phyloP scores from a whole-genome alignment of 805 yeast genomes.

The Ogataea sp. region DNA sequence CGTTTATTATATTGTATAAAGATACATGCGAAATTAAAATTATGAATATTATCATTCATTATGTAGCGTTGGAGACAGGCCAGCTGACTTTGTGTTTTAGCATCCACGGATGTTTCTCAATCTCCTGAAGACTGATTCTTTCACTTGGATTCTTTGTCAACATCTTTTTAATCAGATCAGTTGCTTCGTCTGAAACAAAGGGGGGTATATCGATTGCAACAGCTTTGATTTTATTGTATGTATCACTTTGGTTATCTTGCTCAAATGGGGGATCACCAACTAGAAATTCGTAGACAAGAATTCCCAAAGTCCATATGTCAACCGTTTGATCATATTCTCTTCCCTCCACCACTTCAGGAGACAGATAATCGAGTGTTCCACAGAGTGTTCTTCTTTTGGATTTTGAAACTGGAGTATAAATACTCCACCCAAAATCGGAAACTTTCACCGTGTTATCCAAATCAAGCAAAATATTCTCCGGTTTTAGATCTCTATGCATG shows the following conservation, averaged over 20 bases:
- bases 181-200: slow-evolving; percentile 64
- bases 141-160: slow-evolving; percentile 62
- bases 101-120: slow-evolving; percentile 82
- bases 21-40: too few relatives aligned
- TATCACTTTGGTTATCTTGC: slow-evolving; percentile 66
- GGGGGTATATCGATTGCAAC: slow-evolving; percentile 73
- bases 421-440: slow-evolving; percentile 97
- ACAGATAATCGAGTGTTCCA: slow-evolving; percentile 89
- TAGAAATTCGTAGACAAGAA: slow-evolving; percentile 74
- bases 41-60: too few relatives aligned
- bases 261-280: slow-evolving; percentile 93
- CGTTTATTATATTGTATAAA: too few relatives aligned
- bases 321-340: slow-evolving; percentile 70
- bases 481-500: slow-evolving; percentile 90
- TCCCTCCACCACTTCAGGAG: slow-evolving; percentile 91
- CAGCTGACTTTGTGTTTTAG: slow-evolving; percentile 37
- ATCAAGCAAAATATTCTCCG: slow-evolving; percentile 81
- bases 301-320: slow-evolving; percentile 92
- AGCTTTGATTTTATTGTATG: slow-evolving; percentile 70
- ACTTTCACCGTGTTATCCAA: slow-evolving; percentile 71
- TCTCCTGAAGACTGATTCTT: slow-evolving; percentile 53
- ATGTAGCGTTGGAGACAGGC: slow-evolving; percentile 37
- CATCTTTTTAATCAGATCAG: slow-evolving; percentile 58
- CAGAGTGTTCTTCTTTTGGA: slow-evolving; percentile 71
- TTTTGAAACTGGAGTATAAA: slow-evolving; percentile 46